phyloP scores from a whole-genome alignment of 2,329 filamentous ascomycete species.

The Ophiostoma tasmaniense region DNA sequence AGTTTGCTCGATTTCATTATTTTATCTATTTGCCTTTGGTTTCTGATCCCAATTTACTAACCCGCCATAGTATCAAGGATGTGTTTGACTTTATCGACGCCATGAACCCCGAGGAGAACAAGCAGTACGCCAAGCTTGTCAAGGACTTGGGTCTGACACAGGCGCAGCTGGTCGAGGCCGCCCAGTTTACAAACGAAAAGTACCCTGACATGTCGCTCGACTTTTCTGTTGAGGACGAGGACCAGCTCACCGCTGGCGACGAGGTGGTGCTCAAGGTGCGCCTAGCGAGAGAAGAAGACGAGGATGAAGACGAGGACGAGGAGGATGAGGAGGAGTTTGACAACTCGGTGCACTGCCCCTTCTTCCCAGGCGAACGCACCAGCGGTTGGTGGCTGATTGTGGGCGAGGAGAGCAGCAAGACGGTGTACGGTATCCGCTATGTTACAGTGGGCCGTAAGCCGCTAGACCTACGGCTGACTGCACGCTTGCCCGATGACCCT shows the following conservation, averaged over 20 bases:
- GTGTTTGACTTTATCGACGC: slow-evolving; percentile 98
- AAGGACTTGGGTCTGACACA: slow-evolving; percentile 71
- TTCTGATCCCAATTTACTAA: slow-evolving; percentile 26
- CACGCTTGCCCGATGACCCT: slow-evolving; percentile 65
- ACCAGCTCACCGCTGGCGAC: slow-evolving; percentile 69
- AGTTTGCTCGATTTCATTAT: slow-evolving; percentile 29
- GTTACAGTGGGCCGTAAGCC: slow-evolving; percentile 69
- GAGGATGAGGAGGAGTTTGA: slow-evolving; percentile 50
- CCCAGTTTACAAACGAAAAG: slow-evolving; percentile 88
- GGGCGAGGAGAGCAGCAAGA: slow-evolving; percentile 83
- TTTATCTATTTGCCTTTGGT: slow-evolving; percentile 23
- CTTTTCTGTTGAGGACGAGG: slow-evolving; percentile 74
- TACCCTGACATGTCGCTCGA: slow-evolving; percentile 93
- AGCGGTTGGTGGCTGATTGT: slow-evolving; percentile 99
- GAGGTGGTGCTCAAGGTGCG: slow-evolving; percentile 76
- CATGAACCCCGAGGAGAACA: slow-evolving; percentile 92
- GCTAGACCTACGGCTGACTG: slow-evolving; percentile 74
- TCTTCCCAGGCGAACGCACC: slow-evolving; percentile 84
- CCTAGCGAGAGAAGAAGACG: slow-evolving; percentile 75
- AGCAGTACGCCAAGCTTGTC: slow-evolving; percentile 68
- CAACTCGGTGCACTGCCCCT: slow-evolving; percentile 83
- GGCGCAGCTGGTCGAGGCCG: slow-evolving; percentile 77
- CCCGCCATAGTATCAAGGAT: slow-evolving; percentile 62
- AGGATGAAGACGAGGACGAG: slow-evolving; percentile 40
- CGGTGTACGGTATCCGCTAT: slow-evolving; percentile 84